Percentiles rank a stretch among this genome's conserved stretches.
These are phyloP conservation scores for Macrolepiota fuliginosa DNA, from an alignment of 768 basidiomycete genomes.

Conservation along the genomic window DNA sequence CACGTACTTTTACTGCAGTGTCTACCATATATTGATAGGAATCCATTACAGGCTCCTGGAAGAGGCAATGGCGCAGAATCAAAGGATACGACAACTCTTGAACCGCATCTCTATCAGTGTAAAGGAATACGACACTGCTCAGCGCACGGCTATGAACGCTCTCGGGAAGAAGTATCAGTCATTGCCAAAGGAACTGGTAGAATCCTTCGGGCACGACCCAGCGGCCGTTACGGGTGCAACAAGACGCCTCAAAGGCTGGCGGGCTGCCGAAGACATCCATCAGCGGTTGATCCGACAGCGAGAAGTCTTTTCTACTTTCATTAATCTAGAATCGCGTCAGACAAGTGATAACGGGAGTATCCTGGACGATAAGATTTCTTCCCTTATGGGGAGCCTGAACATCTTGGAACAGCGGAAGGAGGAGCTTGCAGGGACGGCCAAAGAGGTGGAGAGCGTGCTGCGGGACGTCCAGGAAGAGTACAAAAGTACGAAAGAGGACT, in stretches of 20 bases:
- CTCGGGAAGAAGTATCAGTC: slow-evolving; percentile 45
- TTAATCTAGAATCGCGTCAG: slow-evolving; percentile 25
- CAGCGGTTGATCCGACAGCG: slow-evolving; percentile 61
- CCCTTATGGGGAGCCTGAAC: slow-evolving; percentile 47
- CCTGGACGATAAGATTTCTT: slow-evolving; percentile 52
- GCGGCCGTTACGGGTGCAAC: slow-evolving; percentile 70
- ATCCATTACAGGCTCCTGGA: slow-evolving; percentile 53
- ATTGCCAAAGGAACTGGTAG: slow-evolving; percentile 65
- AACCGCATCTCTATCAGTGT: slow-evolving; percentile 62
- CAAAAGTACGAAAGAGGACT: slow-evolving; percentile 55
- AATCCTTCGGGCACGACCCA: slow-evolving; percentile 76
- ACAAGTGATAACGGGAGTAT: slow-evolving; percentile 34
- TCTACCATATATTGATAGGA: slow-evolving; percentile 2
- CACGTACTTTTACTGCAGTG: slow-evolving; percentile 28
- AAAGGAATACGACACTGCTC: slow-evolving; percentile 64
- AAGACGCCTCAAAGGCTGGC: slow-evolving; percentile 59
- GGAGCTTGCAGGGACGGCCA: slow-evolving; percentile 42
- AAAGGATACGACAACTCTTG: slow-evolving; percentile 64
- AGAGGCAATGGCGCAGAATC: slow-evolving; percentile 58
- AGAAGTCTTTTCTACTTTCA: slow-evolving; percentile 46
- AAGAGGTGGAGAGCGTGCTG: slow-evolving; percentile 47
- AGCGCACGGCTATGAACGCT: slow-evolving; percentile 45
- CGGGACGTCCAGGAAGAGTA: slow-evolving; percentile 55
- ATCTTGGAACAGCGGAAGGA: slow-evolving; percentile 46
- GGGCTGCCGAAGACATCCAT: slow-evolving; percentile 76